phyloP scores from a whole-genome alignment of 139 green algal species.

The Penium margaritaceum region DNA sequence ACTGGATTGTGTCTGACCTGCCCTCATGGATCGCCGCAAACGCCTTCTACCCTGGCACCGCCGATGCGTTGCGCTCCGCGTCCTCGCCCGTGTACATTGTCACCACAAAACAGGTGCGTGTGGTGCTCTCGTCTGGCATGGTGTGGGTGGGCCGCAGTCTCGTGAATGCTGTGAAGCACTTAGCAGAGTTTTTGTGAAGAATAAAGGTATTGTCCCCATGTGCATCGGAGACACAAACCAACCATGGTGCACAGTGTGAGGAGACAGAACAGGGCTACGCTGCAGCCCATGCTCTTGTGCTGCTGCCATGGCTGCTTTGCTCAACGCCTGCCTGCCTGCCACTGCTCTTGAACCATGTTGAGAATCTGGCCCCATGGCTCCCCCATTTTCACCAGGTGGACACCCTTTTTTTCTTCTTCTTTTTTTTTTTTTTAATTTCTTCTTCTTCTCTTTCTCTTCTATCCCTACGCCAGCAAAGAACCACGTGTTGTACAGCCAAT shows the following conservation, averaged over 20 bases:
- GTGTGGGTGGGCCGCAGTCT: no score
- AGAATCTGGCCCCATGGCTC: no score
- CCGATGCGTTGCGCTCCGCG: slow-evolving; percentile 57
- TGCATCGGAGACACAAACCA: not conserved
- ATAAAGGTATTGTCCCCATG: not conserved
- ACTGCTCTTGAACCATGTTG: no score
- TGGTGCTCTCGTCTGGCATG: no score
- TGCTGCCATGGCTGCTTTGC: no score
- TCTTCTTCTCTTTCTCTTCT: not conserved
- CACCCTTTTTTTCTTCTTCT: not conserved
- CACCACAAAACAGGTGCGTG: slow-evolving; percentile 87
- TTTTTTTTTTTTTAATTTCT: not conserved
- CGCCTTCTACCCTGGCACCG: slow-evolving; percentile 77
- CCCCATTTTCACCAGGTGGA: no score
- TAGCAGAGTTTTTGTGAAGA: not conserved
- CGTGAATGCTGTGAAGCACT: no score
- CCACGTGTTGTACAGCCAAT: no score
- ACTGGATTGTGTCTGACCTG: slow-evolving; percentile 85
- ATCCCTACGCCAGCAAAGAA: no score
- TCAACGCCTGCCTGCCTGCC: no score
- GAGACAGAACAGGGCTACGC: not conserved
- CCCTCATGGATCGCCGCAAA: slow-evolving; percentile 85
- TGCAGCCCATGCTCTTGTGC: not conserved
- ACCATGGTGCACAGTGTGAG: not conserved
- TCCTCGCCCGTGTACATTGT: slow-evolving; percentile 85